Evolutionary conservation across 495 filamentous ascomycete genomes (phyloP).

Genomic region (Aspergillus bertholletiae): DNA sequence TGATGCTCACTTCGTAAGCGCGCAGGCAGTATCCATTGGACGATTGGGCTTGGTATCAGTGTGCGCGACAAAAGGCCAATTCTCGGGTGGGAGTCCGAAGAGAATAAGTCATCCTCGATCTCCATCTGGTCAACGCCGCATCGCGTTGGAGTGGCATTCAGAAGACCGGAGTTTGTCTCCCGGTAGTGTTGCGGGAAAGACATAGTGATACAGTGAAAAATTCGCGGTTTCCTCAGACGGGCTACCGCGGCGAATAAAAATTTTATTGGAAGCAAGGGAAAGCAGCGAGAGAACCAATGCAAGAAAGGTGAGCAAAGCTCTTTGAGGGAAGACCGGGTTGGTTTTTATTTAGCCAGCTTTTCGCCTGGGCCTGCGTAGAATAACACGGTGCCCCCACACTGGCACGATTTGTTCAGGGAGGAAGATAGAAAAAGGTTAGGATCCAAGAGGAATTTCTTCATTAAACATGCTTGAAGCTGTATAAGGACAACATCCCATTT

Average conservation of each 20-base stretch:
- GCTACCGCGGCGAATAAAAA: background rate
- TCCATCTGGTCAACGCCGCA: constrained; percentile 11
- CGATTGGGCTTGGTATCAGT: constrained; percentile 67
- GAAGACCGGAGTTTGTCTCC: background rate
- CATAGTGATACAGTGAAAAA: constrained; percentile 4
- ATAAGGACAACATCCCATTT: constrained; percentile 1
- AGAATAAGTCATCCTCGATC: constrained; percentile 6
- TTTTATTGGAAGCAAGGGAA: background rate
- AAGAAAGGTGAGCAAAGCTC: background rate
- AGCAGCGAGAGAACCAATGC: background rate
- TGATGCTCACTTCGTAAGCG: constrained; percentile 62
- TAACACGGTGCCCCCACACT: background rate
- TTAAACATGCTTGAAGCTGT: background rate
- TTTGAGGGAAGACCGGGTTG: background rate
- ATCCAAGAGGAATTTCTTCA: background rate
- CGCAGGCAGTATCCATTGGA: constrained; percentile 77
- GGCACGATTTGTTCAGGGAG: background rate
- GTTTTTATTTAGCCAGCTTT: background rate
- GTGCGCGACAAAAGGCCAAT: constrained; percentile 73
- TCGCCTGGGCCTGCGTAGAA: background rate
- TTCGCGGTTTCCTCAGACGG: background rate
- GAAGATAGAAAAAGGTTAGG: background rate
- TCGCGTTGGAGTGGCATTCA: background rate
- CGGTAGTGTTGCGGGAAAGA: constrained; percentile 4
- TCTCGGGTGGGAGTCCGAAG: constrained; percentile 4